Evolutionary conservation across 2,329 filamentous ascomycete species (phyloP), one percentile per base, ranked within the genome.

Genomic region (Botrytis galanthina): DNA sequence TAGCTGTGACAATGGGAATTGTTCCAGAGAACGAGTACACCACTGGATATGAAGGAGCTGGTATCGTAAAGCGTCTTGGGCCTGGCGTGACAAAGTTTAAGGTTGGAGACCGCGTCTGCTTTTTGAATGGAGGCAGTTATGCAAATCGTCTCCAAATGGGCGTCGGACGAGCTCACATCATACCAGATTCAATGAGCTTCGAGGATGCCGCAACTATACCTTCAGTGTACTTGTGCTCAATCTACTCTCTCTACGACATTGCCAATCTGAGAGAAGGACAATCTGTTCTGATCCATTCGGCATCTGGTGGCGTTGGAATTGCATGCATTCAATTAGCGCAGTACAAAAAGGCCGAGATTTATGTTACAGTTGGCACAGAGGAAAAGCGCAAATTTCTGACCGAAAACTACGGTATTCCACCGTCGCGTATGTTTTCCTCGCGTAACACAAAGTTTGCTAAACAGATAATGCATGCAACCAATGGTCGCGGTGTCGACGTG

Each of bases 191-290:
- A 29, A 76, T 85, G 73, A 77, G 79, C 0, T 83, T 84, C 68
- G 80, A 82, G 48, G 80, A 81, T 1, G 84, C 81, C 0, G 83
- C 84, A 0, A 77, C 83, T 18, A 77, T 83, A 6, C 83, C 84
- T 0, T 82, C 83, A 4, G 80, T 82, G 0, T 75, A 76, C 44
- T n/a, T 44, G 70, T 70, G 69, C 4, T 75, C 74, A 6, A 73
- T 77, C 61, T 74, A 77, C 44, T 54, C 60, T 20, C 44, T 78
- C 26, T 67, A 74, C 32, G 59, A 74, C 18, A 46, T 75, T 16
- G 75, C 64, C 71, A 29, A 73, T 9, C 54, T 81, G 9, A 32
- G 74, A 32, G 73, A 69, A 12, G 75, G 75, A 10, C 77, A 82
- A 54, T 75, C 57, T 3, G 71, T 83, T 7, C 68, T 84, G 1